phyloP scores from a whole-genome alignment of 768 basidiomycete genomes.

The Panaeolus papilionaceus region DNA sequence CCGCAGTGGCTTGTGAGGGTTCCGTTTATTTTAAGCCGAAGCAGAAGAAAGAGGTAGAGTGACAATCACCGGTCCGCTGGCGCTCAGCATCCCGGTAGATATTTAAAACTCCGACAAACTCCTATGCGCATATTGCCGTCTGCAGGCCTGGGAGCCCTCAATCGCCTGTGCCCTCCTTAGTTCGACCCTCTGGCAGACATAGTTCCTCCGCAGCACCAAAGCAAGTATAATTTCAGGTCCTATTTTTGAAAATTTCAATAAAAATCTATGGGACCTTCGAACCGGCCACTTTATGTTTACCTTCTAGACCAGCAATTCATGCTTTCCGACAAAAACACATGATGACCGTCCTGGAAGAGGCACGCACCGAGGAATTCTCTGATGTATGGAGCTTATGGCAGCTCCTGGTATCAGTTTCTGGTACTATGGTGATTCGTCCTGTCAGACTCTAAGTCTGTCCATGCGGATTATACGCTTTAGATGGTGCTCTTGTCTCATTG shows the following conservation, averaged over 20 bases:
- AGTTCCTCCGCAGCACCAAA: neutral
- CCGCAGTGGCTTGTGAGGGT: slow-evolving; percentile 9
- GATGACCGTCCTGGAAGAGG: too few relatives aligned
- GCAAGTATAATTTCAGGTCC: neutral
- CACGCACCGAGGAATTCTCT: neutral
- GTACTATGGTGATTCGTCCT: neutral
- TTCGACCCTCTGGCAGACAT: neutral
- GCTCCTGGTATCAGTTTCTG: neutral
- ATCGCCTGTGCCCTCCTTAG: neutral
- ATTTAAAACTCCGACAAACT: neutral
- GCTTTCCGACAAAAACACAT: too few relatives aligned
- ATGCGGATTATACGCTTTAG: neutral
- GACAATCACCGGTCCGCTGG: neutral
- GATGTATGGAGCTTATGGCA: neutral
- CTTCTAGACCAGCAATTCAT: too few relatives aligned
- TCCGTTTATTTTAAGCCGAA: slow-evolving; percentile 12
- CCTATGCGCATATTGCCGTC: neutral
- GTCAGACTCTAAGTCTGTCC: neutral
- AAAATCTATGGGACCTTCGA: too few relatives aligned
- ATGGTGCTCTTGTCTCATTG: neutral
- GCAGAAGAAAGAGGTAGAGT: neutral
- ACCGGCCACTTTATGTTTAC: too few relatives aligned
- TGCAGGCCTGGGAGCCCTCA: neutral
- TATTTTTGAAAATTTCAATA: neutral
- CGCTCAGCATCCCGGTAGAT: neutral